Conservation (phyloP, 1,284 basidiomycete species). For the Ganoderma sinense region DNA sequence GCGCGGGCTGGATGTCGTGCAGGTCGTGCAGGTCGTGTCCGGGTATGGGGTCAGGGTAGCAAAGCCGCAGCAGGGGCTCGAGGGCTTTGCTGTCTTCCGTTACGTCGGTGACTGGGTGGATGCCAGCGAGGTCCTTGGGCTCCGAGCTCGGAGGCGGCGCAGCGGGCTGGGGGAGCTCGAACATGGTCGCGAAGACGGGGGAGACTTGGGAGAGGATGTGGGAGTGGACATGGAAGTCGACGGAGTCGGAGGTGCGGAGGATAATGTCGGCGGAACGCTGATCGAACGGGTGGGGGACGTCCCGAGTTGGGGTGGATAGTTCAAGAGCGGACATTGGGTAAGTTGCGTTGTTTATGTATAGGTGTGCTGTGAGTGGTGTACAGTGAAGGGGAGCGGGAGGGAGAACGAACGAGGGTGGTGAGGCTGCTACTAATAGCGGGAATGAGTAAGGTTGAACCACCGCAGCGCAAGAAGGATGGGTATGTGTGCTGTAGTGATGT, state of each 20-base stretch:
- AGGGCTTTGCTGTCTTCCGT: constrained; percentile 43
- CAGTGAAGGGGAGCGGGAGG: not conserved
- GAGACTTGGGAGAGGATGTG: constrained; percentile 40
- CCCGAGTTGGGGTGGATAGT: not conserved
- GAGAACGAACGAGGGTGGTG: not conserved
- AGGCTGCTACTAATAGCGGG: not conserved
- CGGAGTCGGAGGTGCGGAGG: constrained; percentile 14
- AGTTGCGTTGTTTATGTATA: not conserved
- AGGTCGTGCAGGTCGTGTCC: not conserved
- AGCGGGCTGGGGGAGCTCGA: constrained; percentile 24
- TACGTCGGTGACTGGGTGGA: constrained; percentile 34
- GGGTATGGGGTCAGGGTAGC: constrained; percentile 42
- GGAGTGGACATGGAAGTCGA: constrained; percentile 25
- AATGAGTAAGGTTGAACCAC: not conserved
- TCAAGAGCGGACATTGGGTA: not conserved
- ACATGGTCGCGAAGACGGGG: constrained; percentile 29
- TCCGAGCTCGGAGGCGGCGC: not conserved
- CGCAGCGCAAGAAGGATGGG: not conserved
- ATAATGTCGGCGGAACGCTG: constrained; percentile 25
- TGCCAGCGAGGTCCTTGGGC: not conserved
- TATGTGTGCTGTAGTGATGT: not conserved
- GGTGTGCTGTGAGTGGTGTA: not conserved
- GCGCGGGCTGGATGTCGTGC: constrained; percentile 6
- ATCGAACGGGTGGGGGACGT: constrained; percentile 15
- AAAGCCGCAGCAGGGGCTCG: constrained; percentile 45